Evolutionary conservation across 2,329 filamentous ascomycete species (phyloP).

Genomic region (Xylariaceae sp.): DNA sequence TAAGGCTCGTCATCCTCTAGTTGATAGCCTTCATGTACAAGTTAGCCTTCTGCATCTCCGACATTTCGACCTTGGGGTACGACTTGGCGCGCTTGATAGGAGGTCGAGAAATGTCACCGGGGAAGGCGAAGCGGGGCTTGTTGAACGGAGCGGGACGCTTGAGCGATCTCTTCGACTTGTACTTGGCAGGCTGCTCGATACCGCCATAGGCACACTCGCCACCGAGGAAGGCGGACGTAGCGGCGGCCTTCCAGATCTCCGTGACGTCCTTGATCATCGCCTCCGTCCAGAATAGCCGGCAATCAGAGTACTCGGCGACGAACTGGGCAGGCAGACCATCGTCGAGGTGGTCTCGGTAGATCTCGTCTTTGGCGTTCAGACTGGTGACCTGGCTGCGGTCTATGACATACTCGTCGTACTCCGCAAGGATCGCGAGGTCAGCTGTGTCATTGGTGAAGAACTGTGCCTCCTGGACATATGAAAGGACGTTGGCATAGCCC

Average conservation of each 20-base stretch:
- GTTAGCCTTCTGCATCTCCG: constrained; percentile 20
- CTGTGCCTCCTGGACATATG: constrained; percentile 24
- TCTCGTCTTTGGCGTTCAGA: constrained; percentile 41
- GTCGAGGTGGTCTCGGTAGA: constrained; percentile 35
- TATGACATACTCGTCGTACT: constrained; percentile 33
- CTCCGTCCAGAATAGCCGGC: constrained; percentile 50
- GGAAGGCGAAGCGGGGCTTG: constrained; percentile 20
- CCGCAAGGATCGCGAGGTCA: constrained; percentile 30
- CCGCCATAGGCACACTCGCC: constrained; percentile 39
- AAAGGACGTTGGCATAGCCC: constrained; percentile 30
- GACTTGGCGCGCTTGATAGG: constrained; percentile 8
- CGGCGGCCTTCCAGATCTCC: constrained; percentile 46
- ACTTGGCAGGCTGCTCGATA: constrained; percentile 22
- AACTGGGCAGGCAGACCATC: constrained; percentile 48
- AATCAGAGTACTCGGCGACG: constrained; percentile 46
- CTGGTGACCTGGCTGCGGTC: constrained; percentile 33
- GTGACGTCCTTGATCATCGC: constrained; percentile 47
- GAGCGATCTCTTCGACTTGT: constrained; percentile 12
- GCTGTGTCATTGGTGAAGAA: constrained; percentile 17
- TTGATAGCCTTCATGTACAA: constrained; percentile 32
- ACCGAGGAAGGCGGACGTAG: constrained; percentile 39
- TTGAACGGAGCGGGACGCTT: constrained; percentile 19
- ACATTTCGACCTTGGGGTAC: constrained; percentile 17
- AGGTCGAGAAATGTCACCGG: constrained; percentile 1
- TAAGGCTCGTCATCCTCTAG: constrained; percentile 9